Conservation (phyloP, 2,329 filamentous ascomycete genomes). For the Verruconis gallopava region DNA sequence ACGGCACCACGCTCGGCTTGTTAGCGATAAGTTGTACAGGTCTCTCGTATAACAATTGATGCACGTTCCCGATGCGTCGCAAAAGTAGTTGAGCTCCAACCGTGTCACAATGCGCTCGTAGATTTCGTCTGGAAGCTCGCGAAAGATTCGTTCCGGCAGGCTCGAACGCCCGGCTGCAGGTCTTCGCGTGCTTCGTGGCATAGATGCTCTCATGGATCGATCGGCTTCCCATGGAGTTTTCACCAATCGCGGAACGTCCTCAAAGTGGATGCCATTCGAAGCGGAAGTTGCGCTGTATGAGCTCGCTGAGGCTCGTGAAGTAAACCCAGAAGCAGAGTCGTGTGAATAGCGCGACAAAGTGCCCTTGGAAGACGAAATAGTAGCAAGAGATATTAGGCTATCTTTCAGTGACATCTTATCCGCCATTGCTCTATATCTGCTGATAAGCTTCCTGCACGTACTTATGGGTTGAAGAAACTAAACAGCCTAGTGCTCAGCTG, state of each 20-base stretch:
- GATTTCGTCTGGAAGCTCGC: constrained; percentile 38
- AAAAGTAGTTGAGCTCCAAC: constrained; percentile 32
- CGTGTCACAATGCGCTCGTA: constrained; percentile 42
- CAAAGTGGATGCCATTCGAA: not conserved
- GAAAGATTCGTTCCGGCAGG: constrained; percentile 12
- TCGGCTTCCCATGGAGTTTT: constrained; percentile 11
- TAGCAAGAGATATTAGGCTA: constrained; percentile 1
- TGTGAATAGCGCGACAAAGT: not conserved
- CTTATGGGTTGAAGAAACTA: too few relatives aligned
- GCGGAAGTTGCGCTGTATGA: not conserved
- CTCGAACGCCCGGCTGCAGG: not conserved
- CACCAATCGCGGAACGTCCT: constrained; percentile 7
- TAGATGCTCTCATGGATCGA: constrained; percentile 4
- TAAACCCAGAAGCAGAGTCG: not conserved
- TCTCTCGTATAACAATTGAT: constrained; percentile 42
- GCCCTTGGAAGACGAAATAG: constrained; percentile 1
- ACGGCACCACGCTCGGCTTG: constrained; percentile 43
- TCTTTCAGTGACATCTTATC: constrained; percentile 2
- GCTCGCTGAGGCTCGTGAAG: constrained; percentile 1
- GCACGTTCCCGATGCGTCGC: constrained; percentile 26
- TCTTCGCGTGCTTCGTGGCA: not conserved
- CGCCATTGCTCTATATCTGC: too few relatives aligned
- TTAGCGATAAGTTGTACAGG: constrained; percentile 39
- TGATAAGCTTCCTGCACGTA: too few relatives aligned
- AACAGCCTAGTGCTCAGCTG: too few relatives aligned